Evolutionary conservation across 192 early-diverging fungal genomes (phyloP), one percentile per base, ranked within the genome.

Genomic region (Podochytrium sp.): DNA sequence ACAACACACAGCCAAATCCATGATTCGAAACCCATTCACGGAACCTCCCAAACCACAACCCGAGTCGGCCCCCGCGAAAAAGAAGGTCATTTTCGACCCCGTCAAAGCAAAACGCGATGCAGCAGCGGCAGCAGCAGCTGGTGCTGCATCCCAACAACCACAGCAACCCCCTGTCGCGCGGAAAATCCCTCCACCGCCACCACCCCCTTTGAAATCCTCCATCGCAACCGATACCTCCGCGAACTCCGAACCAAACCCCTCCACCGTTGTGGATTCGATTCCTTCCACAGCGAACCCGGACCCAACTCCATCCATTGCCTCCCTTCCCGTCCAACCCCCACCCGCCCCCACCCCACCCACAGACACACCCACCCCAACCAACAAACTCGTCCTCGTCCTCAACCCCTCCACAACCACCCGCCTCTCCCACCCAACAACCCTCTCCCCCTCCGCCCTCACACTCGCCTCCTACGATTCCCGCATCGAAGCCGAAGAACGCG

Each of bases 41-140:
- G 32, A 29, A 56, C 1, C 49, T 16, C 12, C 65, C 0, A 43
- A 51, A 66, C 29, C 42, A 12, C 23, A 10, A 12, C 1, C 38
- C 6, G 30, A 23, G 7, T 53, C 18, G 52, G 34, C 52, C 52
- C 47, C 35, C 23, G 29, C 20, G 23, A 52, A 52, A 55, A 53
- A 52, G 32, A 69, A 56, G 39, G 34, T 55, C 1, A 37, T 69
- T 55, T 69, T 52, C 56, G 66, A 69, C 38, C 66, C 66, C 10
- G 30, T 56, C 27, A 69, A 69, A 55, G 20, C 47, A 0, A 69
- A 69, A 69, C 20, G 35, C 10, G 51, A 30, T n/a, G 23, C 10
- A 3, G 16, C 64, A 1, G 38, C 10, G 7, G 59, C 59, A 18
- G 59, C 23, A 18, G 10, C 52, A 0, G 52, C 52, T 0, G 7